phyloP scores from a whole-genome alignment of 331 rosid species.

The Arachis monticola region DNA sequence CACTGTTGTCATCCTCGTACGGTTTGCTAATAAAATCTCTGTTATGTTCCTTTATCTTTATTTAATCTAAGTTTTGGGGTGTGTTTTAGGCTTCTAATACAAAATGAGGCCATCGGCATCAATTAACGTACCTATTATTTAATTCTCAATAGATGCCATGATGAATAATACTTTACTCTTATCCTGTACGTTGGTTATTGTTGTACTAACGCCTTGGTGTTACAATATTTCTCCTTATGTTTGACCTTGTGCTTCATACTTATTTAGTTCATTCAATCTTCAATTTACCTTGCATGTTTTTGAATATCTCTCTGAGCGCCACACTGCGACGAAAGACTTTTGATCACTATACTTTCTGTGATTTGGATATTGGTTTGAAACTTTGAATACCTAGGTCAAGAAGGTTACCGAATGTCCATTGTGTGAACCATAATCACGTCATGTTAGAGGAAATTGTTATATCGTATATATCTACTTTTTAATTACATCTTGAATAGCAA shows the following conservation, averaged over 20 bases:
- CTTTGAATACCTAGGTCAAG: background rate
- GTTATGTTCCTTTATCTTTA: background rate
- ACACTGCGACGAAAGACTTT: background rate
- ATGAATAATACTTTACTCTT: background rate
- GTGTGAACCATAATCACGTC: background rate
- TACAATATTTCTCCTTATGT: background rate
- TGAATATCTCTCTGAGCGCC: background rate
- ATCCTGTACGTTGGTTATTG: background rate
- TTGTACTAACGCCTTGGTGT: background rate
- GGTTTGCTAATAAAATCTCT: constrained; percentile 32
- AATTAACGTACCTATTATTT: background rate
- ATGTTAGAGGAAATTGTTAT: background rate
- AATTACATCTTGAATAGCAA: background rate
- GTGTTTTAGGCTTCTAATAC: background rate
- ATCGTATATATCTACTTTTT: background rate
- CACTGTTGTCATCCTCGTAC: constrained; percentile 36
- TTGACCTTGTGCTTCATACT: background rate
- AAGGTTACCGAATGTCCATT: background rate
- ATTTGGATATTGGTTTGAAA: too few relatives aligned
- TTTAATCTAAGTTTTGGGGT: background rate
- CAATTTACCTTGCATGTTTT: background rate
- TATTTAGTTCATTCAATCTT: background rate
- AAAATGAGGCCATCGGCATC: background rate
- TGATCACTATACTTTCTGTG: background rate
- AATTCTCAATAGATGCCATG: background rate